phyloP scores from a whole-genome alignment of 345 rosid genomes.

The Sonneratia alba region DNA sequence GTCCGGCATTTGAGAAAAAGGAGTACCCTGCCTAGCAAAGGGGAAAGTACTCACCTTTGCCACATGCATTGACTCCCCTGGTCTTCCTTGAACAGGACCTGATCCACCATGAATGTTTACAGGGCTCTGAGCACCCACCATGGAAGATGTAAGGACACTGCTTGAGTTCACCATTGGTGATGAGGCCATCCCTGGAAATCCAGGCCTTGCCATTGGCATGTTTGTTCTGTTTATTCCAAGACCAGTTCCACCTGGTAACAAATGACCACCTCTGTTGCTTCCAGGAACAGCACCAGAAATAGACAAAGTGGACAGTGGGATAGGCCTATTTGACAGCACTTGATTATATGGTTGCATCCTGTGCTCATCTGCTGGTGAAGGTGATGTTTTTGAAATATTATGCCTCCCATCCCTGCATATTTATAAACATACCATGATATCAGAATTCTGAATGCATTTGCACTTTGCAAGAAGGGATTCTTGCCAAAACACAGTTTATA shows the following conservation, averaged over 20 bases:
- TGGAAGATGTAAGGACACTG: constrained; percentile 53
- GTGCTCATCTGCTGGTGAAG: constrained; percentile 74
- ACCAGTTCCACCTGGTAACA: constrained; percentile 62
- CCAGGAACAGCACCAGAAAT: constrained; percentile 60
- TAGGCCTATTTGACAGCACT: constrained; percentile 52
- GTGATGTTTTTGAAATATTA: constrained; percentile 47
- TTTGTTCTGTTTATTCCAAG: constrained; percentile 55
- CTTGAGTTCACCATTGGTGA: constrained; percentile 57
- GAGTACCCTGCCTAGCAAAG: background rate
- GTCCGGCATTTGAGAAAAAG: background rate
- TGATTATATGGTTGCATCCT: constrained; percentile 64
- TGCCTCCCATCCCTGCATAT: constrained; percentile 63
- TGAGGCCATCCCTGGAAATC: constrained; percentile 66
- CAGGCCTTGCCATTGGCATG: constrained; percentile 70
- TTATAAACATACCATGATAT: constrained; percentile 10
- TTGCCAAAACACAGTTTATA: background rate
- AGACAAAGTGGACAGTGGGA: constrained; percentile 65
- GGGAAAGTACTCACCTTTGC: constrained; percentile 49
- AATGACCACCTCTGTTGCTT: constrained; percentile 49
- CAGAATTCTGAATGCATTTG: constrained; percentile 8
- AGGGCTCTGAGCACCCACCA: constrained; percentile 64
- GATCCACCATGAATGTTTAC: constrained; percentile 56
- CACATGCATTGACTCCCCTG: constrained; percentile 65
- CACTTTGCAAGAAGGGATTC: background rate
- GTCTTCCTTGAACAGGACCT: constrained; percentile 67